Evolutionary conservation across 129 eudicot genomes (phyloP).

Genomic region (Flaveria sonorensis): DNA sequence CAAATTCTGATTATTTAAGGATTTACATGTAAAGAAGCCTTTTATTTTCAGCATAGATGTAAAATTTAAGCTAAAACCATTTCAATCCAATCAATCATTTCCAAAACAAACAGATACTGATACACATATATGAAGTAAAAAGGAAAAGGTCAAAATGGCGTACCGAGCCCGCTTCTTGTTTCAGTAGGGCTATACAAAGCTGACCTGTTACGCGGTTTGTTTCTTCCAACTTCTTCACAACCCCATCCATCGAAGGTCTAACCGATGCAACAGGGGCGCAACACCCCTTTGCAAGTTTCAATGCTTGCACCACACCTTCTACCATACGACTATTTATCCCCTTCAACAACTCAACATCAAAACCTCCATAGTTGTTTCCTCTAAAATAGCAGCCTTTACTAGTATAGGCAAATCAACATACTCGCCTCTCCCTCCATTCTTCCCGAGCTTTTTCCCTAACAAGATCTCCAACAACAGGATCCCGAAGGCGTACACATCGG

Average conservation of each 20-base stretch:
- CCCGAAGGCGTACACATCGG: conserved; percentile 78
- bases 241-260: conserved; percentile 73
- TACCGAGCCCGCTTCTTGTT: conserved; percentile 74
- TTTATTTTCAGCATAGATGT: not conserved
- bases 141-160: conserved; percentile 54
- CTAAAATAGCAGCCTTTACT: too few species aligned
- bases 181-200: conserved; percentile 83
- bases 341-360: too few species aligned
- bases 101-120: too few species aligned
- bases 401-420: conserved; percentile 63
- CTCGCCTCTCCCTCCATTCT: conserved; percentile 34
- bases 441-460: conserved; percentile 70
- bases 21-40: conserved; percentile 5
- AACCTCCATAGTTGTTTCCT: too few species aligned
- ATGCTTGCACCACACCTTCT: too few species aligned
- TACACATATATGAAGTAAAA: not conserved
- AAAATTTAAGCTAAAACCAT: not conserved
- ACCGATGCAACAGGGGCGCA: conserved; percentile 78
- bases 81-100: too few species aligned
- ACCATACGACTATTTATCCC: too few species aligned
- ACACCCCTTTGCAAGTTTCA: conserved; percentile 89
- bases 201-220: conserved; percentile 68
- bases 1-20: not conserved
- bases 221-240: conserved; percentile 84
- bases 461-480: conserved; percentile 63